Percentiles rank a stretch among this genome's conserved stretches.
Evolutionary conservation across 129 eudicot species (phyloP).

Genomic region (Flaveria robusta): DNA sequence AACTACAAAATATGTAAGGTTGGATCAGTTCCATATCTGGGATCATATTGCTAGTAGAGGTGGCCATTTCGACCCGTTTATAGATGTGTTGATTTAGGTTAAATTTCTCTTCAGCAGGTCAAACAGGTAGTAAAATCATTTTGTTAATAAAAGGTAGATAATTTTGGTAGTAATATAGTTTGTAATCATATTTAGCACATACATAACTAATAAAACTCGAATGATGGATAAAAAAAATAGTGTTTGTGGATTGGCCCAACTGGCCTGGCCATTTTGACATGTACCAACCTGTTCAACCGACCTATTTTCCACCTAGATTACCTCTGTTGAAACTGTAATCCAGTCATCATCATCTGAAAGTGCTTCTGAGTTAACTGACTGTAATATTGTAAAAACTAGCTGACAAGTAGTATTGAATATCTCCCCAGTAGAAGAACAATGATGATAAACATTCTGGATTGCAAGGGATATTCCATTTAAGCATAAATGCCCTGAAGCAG

Average conservation of each 20-base stretch:
- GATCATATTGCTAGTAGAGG: background rate
- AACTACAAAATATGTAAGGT: conserved; percentile 45
- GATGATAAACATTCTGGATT: conserved; percentile 51
- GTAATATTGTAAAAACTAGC: conserved; percentile 55
- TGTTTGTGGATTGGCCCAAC: conserved; percentile 1
- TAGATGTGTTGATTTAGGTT: background rate
- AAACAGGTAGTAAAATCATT: background rate
- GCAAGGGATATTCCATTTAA: conserved; percentile 64
- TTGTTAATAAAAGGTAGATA: background rate
- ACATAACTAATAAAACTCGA: background rate
- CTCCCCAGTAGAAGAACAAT: conserved; percentile 44
- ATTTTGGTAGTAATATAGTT: background rate
- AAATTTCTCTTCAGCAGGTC: background rate
- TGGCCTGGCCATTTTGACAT: background rate
- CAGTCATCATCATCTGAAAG: conserved; percentile 70
- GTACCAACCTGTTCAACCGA: background rate
- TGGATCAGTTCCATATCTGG: conserved; percentile 13
- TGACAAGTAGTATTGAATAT: conserved; percentile 43
- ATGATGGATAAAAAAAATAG: background rate
- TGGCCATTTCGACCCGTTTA: conserved; percentile 3
- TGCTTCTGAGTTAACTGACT: conserved; percentile 55
- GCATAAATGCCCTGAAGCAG: conserved; percentile 82
- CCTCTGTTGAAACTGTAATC: conserved; percentile 71
- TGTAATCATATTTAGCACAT: background rate
- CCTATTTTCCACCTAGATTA: conserved; percentile 28